Conservation (phyloP, 1,139 yeast genomes). For the Yamadazyma oceani region DNA sequence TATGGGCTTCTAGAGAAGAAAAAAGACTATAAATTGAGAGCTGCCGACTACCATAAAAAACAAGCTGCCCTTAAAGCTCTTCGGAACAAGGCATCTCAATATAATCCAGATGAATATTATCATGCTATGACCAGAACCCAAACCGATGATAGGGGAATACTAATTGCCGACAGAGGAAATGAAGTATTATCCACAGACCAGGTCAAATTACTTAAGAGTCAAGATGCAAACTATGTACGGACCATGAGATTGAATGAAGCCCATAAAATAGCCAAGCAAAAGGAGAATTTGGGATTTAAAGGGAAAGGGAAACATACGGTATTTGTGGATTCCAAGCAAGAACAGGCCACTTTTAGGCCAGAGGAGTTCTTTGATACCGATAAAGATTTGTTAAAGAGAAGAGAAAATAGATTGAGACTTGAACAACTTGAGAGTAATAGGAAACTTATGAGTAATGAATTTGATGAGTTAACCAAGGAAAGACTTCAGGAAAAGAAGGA, state of each 20-base stretch:
- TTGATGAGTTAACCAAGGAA: conserved; percentile 38
- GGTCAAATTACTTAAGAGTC: conserved; percentile 80
- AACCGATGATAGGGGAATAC: conserved; percentile 68
- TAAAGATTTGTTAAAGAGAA: conserved; percentile 55
- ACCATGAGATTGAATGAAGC: conserved; percentile 72
- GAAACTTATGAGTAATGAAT: conserved; percentile 25
- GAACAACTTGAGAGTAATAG: conserved; percentile 55
- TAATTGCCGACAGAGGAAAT: conserved; percentile 65
- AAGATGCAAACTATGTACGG: conserved; percentile 82
- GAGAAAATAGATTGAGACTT: conserved; percentile 70
- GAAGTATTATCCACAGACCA: conserved; percentile 70
- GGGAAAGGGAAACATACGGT: conserved; percentile 78
- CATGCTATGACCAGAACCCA: conserved; percentile 80
- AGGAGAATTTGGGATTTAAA: conserved; percentile 53
- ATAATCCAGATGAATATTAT: conserved; percentile 96
- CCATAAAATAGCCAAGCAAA: conserved; percentile 61
- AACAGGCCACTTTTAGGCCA: conserved; percentile 60
- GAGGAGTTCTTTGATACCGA: conserved; percentile 72
- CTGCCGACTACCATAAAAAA: conserved; percentile 84
- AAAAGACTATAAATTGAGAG: conserved; percentile 88
- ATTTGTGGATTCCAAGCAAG: conserved; percentile 67
- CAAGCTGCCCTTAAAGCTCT: conserved; percentile 80
- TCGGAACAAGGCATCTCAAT: conserved; percentile 64
- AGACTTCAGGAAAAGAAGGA: conserved; percentile 55
- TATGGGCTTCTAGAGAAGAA: conserved; percentile 91